A percentile compares a stretch with the other conserved stretches of the same genome.
Conservation (phyloP, 1,284 basidiomycete species). For the Boletus subluridellus region DNA sequence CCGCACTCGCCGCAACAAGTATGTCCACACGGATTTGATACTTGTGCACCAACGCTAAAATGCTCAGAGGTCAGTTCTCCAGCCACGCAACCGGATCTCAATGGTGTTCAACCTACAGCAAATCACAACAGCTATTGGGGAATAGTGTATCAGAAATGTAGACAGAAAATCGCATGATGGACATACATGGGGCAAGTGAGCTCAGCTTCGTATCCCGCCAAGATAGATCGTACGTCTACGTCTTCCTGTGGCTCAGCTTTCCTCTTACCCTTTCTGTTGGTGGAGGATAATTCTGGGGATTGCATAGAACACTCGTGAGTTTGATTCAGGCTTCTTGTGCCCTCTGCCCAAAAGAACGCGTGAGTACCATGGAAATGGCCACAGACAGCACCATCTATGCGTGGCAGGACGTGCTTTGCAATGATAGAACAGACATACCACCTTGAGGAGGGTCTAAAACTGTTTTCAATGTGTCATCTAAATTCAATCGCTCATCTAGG, state of each 20-base stretch:
- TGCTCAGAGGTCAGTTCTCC: slow-evolving; percentile 1
- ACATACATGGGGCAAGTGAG: slow-evolving; percentile 56
- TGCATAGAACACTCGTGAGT: not conserved
- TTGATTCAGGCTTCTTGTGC: not conserved
- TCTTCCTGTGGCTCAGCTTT: slow-evolving; percentile 16
- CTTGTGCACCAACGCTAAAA: slow-evolving; percentile 48
- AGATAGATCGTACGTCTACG: slow-evolving; percentile 16
- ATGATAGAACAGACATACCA: slow-evolving; percentile 18
- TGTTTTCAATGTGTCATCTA: not conserved
- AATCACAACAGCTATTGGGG: slow-evolving; percentile 49
- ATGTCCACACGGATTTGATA: slow-evolving; percentile 57
- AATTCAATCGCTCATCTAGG: not conserved
- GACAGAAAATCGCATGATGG: not conserved
- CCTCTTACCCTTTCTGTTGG: slow-evolving; percentile 27
- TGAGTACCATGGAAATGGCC: slow-evolving; percentile 6
- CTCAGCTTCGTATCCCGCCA: slow-evolving; percentile 48
- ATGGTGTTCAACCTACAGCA: slow-evolving; percentile 41
- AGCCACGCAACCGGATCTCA: not conserved
- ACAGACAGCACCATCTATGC: not conserved
- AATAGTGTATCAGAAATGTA: slow-evolving; percentile 2
- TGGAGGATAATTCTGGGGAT: not conserved
- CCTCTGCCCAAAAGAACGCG: slow-evolving; percentile 2
- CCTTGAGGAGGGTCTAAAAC: not conserved
- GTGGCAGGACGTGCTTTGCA: not conserved
- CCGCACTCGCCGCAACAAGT: slow-evolving; percentile 54